Evolutionary conservation across 306 rosid species (phyloP).

Genomic region (Malus sieversii): DNA sequence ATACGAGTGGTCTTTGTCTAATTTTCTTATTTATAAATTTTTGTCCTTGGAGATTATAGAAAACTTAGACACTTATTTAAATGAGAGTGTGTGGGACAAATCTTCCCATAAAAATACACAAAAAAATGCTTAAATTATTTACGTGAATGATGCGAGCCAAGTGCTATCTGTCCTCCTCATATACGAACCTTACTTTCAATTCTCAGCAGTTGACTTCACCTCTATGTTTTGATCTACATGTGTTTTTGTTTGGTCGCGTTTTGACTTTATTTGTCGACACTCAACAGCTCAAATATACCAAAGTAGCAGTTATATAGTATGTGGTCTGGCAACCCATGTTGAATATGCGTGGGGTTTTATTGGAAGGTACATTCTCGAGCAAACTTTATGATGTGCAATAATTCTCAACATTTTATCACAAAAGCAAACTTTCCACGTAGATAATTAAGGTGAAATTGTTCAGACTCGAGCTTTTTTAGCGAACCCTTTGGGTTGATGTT

Average conservation of each 20-base stretch:
- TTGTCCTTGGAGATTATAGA: no score
- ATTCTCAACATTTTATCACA: background rate
- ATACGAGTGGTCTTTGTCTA: no score
- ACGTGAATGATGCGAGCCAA: background rate
- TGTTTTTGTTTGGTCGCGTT: background rate
- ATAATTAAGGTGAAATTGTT: no score
- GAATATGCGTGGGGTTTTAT: background rate
- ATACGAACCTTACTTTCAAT: background rate
- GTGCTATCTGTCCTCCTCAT: background rate
- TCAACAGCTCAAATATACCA: background rate
- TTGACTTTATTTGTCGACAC: background rate
- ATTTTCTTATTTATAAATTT: no score
- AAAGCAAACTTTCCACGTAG: background rate
- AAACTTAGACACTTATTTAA: no score
- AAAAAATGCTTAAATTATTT: background rate
- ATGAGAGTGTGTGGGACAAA: background rate
- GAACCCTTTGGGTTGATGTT: no score
- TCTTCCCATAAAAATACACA: no score
- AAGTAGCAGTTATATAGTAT: background rate
- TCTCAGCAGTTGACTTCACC: slow-evolving; percentile 2
- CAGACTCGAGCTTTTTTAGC: no score
- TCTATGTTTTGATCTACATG: background rate
- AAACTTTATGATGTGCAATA: background rate
- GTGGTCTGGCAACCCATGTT: background rate
- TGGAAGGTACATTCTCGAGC: background rate